Evolutionary conservation across 306 rosid species (phyloP), one percentile per base, ranked within the genome.

Genomic region (Gleditsia sinensis): DNA sequence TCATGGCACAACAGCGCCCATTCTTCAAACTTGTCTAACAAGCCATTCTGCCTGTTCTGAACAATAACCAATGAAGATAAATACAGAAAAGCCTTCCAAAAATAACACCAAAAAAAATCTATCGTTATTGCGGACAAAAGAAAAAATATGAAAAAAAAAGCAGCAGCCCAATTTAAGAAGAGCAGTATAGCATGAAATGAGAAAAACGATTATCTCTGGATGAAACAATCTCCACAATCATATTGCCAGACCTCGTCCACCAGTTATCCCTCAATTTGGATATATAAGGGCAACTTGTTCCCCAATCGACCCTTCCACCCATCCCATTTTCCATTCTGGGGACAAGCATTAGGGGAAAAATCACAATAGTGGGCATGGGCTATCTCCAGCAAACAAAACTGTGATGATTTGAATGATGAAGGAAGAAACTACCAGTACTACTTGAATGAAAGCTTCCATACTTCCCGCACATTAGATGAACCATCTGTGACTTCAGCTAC

Each of bases 401-500:
- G 3, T 64, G 69, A 71, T 27, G 49, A 11, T 16, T 59, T 60
- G 60, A 55, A 39, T 36, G 19, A 25, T 1, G 53, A 67, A 60
- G 69, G 45, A 53, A 9, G 57, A 62, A 37, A 61, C 34, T 54
- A 43, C 42, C 71, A 62, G 40, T 43, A 82, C 82, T 86, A 83
- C 83, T 87, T 94, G 82, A 79, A 78, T 9, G 88, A 73, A 77
- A 91, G 88, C 91, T 88, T 91, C 98, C 96, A 89, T 69, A 94
- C 91, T 91, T 94, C 98, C 50, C 96, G 88, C 40, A 92, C 92
- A 65, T 91, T 94, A 17, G 98, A 94, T 19, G 96, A 87, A 61
- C 98, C 98, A 73, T 94, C 98, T 11, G 97, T 85, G 80, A 94
- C 91, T 85, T 88, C 97, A n/a, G 88, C 88, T 64, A 89, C 85